Percentiles rank a stretch among this genome's conserved stretches.
phyloP scores from a whole-genome alignment of 225 moss, liverwort and hornwort genomes.

The Neckera pumila region DNA sequence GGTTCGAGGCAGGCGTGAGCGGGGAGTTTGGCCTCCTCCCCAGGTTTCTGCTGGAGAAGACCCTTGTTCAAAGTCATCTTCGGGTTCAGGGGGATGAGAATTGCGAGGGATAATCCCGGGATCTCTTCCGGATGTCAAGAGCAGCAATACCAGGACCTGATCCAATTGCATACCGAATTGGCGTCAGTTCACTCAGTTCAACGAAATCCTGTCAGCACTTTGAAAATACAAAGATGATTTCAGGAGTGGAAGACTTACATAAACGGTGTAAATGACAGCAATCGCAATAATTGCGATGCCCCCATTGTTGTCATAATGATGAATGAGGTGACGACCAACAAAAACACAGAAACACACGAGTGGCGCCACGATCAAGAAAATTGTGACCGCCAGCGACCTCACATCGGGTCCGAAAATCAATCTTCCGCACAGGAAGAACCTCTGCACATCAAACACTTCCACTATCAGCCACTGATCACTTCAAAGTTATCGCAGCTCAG shows the following conservation, averaged over 20 bases:
- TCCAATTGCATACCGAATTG: neutral
- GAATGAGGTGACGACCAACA: conserved; percentile 60
- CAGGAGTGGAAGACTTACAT: conserved; percentile 33
- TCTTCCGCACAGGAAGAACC: conserved; percentile 87
- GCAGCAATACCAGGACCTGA: conserved; percentile 74
- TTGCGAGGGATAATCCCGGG: conserved; percentile 95
- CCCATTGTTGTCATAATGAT: conserved; percentile 27
- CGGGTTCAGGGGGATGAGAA: conserved; percentile 82
- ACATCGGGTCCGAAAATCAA: conserved; percentile 95
- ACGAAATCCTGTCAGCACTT: neutral
- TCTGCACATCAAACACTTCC: conserved; percentile 38
- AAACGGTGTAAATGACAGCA: conserved; percentile 47
- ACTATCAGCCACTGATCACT: neutral
- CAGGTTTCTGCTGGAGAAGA: conserved; percentile 67
- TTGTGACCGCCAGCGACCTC: conserved; percentile 74
- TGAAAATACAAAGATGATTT: neutral
- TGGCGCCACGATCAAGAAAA: conserved; percentile 83
- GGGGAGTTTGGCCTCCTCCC: conserved; percentile 81
- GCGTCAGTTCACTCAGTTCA: neutral
- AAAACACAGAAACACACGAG: conserved; percentile 67
- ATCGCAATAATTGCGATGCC: conserved; percentile 63
- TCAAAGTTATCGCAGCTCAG: neutral
- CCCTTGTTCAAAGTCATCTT: conserved; percentile 65
- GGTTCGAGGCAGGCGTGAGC: conserved; percentile 69
- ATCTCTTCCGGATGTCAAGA: conserved; percentile 88